Percentiles rank a stretch among this genome's conserved stretches.
These are phyloP conservation scores for Sphaerulina musiva DNA, from an alignment of 2,329 filamentous ascomycete species.

Conservation along the genomic window DNA sequence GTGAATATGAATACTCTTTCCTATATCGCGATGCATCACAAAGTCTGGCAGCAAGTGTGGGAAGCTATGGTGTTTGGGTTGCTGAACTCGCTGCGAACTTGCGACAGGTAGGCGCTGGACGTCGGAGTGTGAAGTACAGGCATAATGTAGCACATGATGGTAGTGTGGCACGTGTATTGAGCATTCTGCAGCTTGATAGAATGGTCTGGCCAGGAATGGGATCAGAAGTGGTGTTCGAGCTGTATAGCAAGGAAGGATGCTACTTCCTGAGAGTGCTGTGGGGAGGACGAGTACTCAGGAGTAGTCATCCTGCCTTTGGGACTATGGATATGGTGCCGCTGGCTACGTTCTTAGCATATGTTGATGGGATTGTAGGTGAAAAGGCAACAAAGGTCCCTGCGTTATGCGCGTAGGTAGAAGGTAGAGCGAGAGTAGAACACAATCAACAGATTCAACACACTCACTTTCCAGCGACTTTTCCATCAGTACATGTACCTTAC, in stretches of 20 bases:
- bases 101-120: constrained; percentile 39
- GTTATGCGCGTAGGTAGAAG: constrained; percentile 25
- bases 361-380: constrained; percentile 62
- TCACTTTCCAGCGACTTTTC: too few species aligned
- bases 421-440: not conserved
- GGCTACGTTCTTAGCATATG: constrained; percentile 58
- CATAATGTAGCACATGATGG: constrained; percentile 82
- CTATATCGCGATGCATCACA: constrained; percentile 62
- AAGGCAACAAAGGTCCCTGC: constrained; percentile 40
- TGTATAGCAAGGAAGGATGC: constrained; percentile 49
- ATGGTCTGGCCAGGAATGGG: constrained; percentile 89
- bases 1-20: constrained; percentile 74
- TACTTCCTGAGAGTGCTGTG: constrained; percentile 62
- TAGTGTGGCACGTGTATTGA: constrained; percentile 59
- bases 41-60: constrained; percentile 56
- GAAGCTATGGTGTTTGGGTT: constrained; percentile 64
- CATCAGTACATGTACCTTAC: too few species aligned
- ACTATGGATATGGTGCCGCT: constrained; percentile 64
- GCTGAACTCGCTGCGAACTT: constrained; percentile 65
- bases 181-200: constrained; percentile 62
- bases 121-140: constrained; percentile 48
- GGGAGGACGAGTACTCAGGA: constrained; percentile 59
- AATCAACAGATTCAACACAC: too few species aligned
- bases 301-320: constrained; percentile 63
- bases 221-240: constrained; percentile 68